Base-by-base conservation (phyloP, 1,284 basidiomycete species). In the Rhizoctonia solani region DNA sequence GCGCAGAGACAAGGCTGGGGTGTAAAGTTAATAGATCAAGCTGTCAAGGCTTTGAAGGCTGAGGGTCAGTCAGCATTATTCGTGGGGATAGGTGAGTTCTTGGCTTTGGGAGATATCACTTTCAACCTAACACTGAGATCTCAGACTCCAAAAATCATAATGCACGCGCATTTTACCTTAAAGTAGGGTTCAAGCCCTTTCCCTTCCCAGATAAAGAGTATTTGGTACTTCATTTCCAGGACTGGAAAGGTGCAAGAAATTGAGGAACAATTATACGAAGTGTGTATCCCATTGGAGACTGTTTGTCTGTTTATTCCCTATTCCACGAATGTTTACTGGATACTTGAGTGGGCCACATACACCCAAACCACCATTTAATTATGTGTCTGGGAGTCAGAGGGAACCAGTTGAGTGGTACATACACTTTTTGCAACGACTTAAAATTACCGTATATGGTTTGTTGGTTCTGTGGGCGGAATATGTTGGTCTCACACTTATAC, bases 1-100 rank as follows among this genome's bases (percentile, higher is more conserved):
- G 74, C 86, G 86, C 68, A 67, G 75, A 77, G 82, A 55, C 79
- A 82, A 69, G 87, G 87, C 19, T 88, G 84, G 83, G 88, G 87
- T 2, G 78, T 80, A 69, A 82, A 78, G 74, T 74, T 89, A 69
- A 83, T 89, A 67, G 79, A 75, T 47, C 75, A 72, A 29, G 85
- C 82, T 11, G 79, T 86, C 23, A 76, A 80, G 55, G 77, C 82
- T 74, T 74, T 89, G 72, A 70, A 61, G 9, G 67, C 63, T 2
- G 8, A 32, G 19, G 67, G 67, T 4, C 56, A 59, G 23, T 34
- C 32, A 14, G 56, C 19, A 3, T 21, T 68, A n/a, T 63, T 54
- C 21, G 34, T 68, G 19, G 58, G 56, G 25, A 68, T 68, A 1
- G 67, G 61, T 65, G 2, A 53, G 61, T 37, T 6, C 1, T 39